Percentiles rank a stretch among this genome's conserved stretches.
These are phyloP conservation scores for Boletus patriciae DNA, from an alignment of 768 basidiomycete genomes.

Conservation along the genomic window DNA sequence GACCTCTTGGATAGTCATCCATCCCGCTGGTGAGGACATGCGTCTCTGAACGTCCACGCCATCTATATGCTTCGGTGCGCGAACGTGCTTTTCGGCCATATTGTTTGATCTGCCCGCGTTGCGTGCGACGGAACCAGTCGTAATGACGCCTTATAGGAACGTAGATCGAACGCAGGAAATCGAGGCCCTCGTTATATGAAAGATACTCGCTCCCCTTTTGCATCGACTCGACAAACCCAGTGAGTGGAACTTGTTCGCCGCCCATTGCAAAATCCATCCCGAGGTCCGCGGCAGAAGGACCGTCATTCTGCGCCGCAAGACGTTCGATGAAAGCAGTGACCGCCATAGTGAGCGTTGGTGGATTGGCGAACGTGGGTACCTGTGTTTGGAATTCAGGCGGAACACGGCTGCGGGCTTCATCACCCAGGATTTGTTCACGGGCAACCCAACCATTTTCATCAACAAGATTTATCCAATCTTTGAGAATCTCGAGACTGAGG, in stretches of 20 bases:
- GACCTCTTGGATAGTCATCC: conserved; percentile 94
- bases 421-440: conserved; percentile 93
- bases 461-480: conserved; percentile 86
- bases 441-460: conserved; percentile 97
- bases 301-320: conserved; percentile 46
- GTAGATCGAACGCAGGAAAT: conserved; percentile 81
- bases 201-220: conserved; percentile 49
- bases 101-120: conserved; percentile 91
- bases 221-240: conserved; percentile 15
- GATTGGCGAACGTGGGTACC: conserved; percentile 92
- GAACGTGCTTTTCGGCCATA: conserved; percentile 83
- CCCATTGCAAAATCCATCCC: conserved; percentile 62
- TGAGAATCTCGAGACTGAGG: conserved; percentile 85
- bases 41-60: conserved; percentile 83
- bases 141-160: conserved; percentile 85
- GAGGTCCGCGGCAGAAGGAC: conserved; percentile 59
- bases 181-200: conserved; percentile 58
- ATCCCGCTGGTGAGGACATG: conserved; percentile 94
- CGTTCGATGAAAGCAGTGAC: conserved; percentile 87
- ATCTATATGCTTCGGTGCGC: conserved; percentile 88
- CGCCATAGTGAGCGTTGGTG: conserved; percentile 92
- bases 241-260: conserved; percentile 53
- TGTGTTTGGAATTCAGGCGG: conserved; percentile 90
- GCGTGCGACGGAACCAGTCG: conserved; percentile 94
- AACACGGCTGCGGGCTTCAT: conserved; percentile 94